Evolutionary conservation across 2,329 filamentous ascomycete species (phyloP), one percentile per base, ranked within the genome.

Genomic region (Alternaria sp.): DNA sequence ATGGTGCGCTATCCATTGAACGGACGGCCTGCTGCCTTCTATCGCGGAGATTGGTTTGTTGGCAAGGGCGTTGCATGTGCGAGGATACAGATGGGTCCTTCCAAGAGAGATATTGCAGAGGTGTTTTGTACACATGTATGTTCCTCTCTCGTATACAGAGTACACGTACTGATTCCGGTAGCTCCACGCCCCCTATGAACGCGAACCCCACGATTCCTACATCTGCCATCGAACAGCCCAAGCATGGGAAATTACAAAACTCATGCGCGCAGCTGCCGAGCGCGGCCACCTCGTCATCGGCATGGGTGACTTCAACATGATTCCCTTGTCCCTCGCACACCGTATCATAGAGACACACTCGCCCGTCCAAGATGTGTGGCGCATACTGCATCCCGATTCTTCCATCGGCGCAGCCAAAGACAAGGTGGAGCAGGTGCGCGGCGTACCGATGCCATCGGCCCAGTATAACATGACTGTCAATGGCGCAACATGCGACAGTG

Each of bases 271-370:
- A 59, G 94, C 94, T 44, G 86, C 89, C 1, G 91, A 93, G 68
- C 85, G 90, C 14, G 93, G 93, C 7, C 91, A 94, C 75, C 84
- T 98, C 30, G 93, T 94, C 52, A 82, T 98, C 43, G 94, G 89
- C 6, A 82, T 97, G 54, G 95, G 95, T 26, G 95, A 98, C 81
- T 97, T 98, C 82, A 98, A 98, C 81, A 96, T 97, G 91, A 83
- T 93, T n/a, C 95, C 95, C 0, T 80, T 90, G 41, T 96, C 92
- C 26, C 87, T 97, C 63, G 90, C 91, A 32, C 92, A 98, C 80
- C 87, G 89, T 54, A 84, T 98, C 65, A 89, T 99, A 68, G 91
- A 90, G 58, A 87, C 89, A 4, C 89, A 93, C 73, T 88, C 90
- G 9, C 89, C 90, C 14, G 89, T 96, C 28, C 86, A 86, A 44